Evolutionary conservation across 441 rosid species (phyloP).

Genomic region (Theobroma grandiflorum): DNA sequence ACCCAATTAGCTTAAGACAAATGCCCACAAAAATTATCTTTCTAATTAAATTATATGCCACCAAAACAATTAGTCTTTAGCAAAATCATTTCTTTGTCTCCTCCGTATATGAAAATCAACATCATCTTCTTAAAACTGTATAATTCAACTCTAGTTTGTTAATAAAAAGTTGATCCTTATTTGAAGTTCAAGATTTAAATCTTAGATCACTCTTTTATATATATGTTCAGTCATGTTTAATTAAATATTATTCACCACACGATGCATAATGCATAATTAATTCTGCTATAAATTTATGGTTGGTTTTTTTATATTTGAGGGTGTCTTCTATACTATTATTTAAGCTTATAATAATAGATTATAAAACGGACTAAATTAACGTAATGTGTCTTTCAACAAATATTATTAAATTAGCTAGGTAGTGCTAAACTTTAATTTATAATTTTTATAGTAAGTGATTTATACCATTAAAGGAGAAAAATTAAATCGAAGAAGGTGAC

Average conservation of each 20-base stretch:
- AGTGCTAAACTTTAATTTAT: background rate
- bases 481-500: constrained; percentile 23
- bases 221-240: background rate
- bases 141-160: background rate
- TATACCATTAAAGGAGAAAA: constrained; percentile 8
- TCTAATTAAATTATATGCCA: background rate
- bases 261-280: background rate
- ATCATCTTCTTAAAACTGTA: background rate
- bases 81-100: background rate
- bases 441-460: background rate
- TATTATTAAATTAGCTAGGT: background rate
- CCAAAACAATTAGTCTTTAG: background rate
- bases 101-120: background rate
- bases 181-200: background rate
- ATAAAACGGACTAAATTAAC: background rate
- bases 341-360: background rate
- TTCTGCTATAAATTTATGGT: no score
- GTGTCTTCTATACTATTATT: background rate
- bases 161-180: background rate
- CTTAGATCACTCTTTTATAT: background rate
- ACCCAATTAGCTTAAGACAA: background rate
- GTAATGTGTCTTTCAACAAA: constrained; percentile 8
- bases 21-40: background rate
- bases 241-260: background rate
- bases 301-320: background rate